phyloP scores from a whole-genome alignment of 2,329 filamentous ascomycete species.

The Claviceps sp. region DNA sequence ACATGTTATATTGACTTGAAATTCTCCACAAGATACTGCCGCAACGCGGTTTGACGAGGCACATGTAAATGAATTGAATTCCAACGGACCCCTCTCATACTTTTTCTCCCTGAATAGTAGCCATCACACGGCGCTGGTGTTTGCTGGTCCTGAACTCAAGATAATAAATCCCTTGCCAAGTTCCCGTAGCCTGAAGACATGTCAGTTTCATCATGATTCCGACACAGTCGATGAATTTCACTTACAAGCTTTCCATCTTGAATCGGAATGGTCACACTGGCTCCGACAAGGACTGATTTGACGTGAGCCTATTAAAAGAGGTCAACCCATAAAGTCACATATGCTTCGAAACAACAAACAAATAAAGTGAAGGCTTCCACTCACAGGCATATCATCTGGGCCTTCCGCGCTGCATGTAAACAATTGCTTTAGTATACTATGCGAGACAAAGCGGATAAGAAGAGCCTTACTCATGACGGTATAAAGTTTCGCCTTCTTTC shows the following conservation, averaged over 20 bases:
- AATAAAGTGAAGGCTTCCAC: constrained; percentile 5
- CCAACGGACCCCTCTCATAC: constrained; percentile 15
- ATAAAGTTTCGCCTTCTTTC: constrained; percentile 57
- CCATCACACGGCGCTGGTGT: constrained; percentile 72
- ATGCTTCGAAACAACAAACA: background rate
- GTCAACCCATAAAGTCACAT: background rate
- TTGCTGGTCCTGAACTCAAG: constrained; percentile 70
- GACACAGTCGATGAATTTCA: constrained; percentile 3
- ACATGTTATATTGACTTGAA: constrained; percentile 6
- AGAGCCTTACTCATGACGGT: constrained; percentile 48
- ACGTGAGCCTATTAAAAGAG: constrained; percentile 56
- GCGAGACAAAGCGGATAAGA: background rate
- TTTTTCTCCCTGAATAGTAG: constrained; percentile 86
- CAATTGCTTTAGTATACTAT: background rate
- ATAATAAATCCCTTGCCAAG: constrained; percentile 89
- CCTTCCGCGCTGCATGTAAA: constrained; percentile 54
- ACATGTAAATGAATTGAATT: background rate
- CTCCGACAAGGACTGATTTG: constrained; percentile 79
- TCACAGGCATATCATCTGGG: constrained; percentile 81
- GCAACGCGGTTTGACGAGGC: background rate
- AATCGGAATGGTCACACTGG: constrained; percentile 84
- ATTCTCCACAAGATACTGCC: background rate
- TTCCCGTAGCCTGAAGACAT: constrained; percentile 40
- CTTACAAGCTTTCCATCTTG: constrained; percentile 63
- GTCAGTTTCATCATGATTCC: background rate